Evolutionary conservation across 805 yeast species (phyloP).

Genomic region (Hanseniaspora vineae): DNA sequence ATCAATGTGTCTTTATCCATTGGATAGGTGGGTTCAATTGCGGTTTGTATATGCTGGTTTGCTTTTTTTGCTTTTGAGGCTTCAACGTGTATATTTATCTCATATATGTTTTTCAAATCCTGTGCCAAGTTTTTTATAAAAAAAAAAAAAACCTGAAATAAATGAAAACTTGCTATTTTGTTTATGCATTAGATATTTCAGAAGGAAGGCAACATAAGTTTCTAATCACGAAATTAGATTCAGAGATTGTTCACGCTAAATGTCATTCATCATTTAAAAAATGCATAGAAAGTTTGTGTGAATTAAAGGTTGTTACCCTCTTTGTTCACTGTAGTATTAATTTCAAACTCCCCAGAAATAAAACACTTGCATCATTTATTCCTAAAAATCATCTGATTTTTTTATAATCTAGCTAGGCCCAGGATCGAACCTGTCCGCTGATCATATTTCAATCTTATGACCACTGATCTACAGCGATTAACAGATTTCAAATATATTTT

Average conservation of each 20-base stretch:
- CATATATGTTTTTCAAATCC: no score
- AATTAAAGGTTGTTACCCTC: no score
- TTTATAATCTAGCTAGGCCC: not conserved
- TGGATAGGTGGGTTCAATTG: not conserved
- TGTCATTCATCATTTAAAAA: constrained; percentile 23
- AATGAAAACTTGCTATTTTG: not conserved
- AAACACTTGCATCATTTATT: not conserved
- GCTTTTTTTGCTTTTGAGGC: not conserved
- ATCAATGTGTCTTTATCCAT: constrained; percentile 4
- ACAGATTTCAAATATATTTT: not conserved
- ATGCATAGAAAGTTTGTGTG: not conserved
- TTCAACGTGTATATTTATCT: no score
- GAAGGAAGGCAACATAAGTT: constrained; percentile 30
- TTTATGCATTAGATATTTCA: constrained; percentile 11
- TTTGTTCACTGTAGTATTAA: no score
- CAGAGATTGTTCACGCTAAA: constrained; percentile 30
- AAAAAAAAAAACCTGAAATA: constrained; percentile 3
- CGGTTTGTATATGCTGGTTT: not conserved
- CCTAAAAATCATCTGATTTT: not conserved
- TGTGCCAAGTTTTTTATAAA: no score
- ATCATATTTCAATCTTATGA: not conserved
- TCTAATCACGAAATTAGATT: constrained; percentile 23
- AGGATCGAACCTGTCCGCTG: no score
- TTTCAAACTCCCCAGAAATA: no score
- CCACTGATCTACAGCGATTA: not conserved